phyloP scores from a whole-genome alignment of 163 green algal genomes.

The Scenedesmus sp. region DNA sequence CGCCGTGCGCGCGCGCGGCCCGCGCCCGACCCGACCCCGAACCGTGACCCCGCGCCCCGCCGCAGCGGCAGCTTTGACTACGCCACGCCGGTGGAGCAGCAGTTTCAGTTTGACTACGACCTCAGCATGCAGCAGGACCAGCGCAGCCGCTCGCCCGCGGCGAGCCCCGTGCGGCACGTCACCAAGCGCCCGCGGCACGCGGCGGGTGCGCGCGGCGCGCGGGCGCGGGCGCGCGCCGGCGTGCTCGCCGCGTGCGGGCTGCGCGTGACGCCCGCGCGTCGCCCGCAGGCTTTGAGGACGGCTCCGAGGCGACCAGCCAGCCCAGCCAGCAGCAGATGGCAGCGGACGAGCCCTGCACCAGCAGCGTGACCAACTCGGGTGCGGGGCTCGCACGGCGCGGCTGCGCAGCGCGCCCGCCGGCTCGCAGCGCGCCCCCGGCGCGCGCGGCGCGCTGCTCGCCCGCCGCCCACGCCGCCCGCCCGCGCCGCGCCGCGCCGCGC shows the following conservation, averaged over 20 bases:
- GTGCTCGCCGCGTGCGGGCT: not conserved
- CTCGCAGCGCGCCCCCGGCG: too few species aligned
- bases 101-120: slow-evolving; percentile 63
- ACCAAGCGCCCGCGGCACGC: slow-evolving; percentile 44
- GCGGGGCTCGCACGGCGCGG: not conserved
- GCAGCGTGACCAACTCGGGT: slow-evolving; percentile 52
- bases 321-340: slow-evolving; percentile 53
- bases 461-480: too few species aligned
- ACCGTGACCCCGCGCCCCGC: not conserved
- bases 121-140: slow-evolving; percentile 51
- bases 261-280: too few species aligned
- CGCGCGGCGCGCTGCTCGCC: too few species aligned
- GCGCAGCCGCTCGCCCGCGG: slow-evolving; percentile 51
- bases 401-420: too few species aligned
- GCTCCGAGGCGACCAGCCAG: slow-evolving; percentile 60
- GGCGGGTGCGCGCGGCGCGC: slow-evolving; percentile 26
- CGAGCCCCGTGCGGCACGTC: slow-evolving; percentile 48
- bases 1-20: too few species aligned
- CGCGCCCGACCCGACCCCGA: too few species aligned
- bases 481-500: too few species aligned
- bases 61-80: slow-evolving; percentile 52
- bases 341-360: slow-evolving; percentile 53
- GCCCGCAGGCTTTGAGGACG: slow-evolving; percentile 36
- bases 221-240: not conserved
- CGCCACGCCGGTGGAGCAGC: slow-evolving; percentile 63